Evolutionary conservation across 495 filamentous ascomycete species (phyloP), one percentile per base, ranked within the genome.

Genomic region (Daldinia bambusicola): DNA sequence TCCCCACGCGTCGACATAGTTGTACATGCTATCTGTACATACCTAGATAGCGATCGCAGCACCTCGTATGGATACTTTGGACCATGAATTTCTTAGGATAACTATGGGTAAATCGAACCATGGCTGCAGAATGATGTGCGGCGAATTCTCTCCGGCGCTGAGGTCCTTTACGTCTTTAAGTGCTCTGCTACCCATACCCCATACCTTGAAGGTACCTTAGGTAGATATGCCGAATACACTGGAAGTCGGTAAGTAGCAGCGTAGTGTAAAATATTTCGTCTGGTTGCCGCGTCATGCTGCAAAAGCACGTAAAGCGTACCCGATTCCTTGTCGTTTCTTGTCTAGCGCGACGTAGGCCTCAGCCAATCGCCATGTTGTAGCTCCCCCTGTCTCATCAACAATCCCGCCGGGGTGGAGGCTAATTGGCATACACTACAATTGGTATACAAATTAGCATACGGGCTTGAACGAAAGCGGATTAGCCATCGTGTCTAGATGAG

Each of bases 291-390:
- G 70, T 73, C 70, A 73, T 73, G 61, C 70, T 73, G 66, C 9
- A 36, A 36, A 36, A 36, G 34, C 34, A 36, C 9, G 34, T 73
- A 43, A 69, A 73, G 70, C 61, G 63, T 59, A 56, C 52, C 51
- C 70, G 61, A 61, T 65, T 67, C 55, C 72, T 67, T 70, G 65
- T 74, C 51, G 13, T 62, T 74, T 67, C 79, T 73, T 78, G 78
- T 76, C 67, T 80, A 81, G 80, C 80, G 80, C 69, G 76, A 67
- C 65, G 56, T 68, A 51, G 66, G 2, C 30, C 66, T 67, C 66
- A 73, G 65, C 78, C 78, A 80, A 80, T 80, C 67, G 74, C 64
- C 59, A 55, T 45, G 59, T 37, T 43, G 45, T 57, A 41, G 59
- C 53, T 66, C 62, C 61, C 71, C 63, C 52, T 66, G 72, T 70